phyloP scores from a whole-genome alignment of 1,139 yeast species.

The Chernovozyma sophiae-reginae region DNA sequence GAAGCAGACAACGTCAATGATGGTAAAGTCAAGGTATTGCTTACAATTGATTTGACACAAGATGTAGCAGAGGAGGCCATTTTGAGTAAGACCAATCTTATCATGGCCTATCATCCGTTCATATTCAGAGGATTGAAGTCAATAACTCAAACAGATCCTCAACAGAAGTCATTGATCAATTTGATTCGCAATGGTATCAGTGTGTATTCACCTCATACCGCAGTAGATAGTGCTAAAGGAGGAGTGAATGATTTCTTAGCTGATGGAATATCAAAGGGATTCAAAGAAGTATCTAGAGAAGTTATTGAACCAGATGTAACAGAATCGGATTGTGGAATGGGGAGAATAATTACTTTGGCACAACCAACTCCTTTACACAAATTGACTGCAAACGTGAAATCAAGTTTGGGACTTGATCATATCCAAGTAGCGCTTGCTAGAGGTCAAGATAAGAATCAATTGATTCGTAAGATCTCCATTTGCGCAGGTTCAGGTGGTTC shows the following conservation, averaged over 20 bases:
- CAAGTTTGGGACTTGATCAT: slow-evolving; percentile 44
- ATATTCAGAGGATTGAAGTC: slow-evolving; percentile 84
- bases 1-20: slow-evolving; percentile 12
- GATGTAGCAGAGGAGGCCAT: slow-evolving; percentile 87
- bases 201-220: slow-evolving; percentile 94
- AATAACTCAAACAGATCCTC: slow-evolving; percentile 67
- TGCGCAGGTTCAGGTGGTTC: slow-evolving; percentile 96
- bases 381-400: slow-evolving; percentile 54
- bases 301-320: slow-evolving; percentile 27
- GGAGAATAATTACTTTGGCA: slow-evolving; percentile 58
- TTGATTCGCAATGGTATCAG: slow-evolving; percentile 73
- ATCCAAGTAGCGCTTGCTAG: slow-evolving; percentile 62
- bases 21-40: slow-evolving; percentile 47
- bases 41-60: slow-evolving; percentile 82
- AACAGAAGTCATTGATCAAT: slow-evolving; percentile 70
- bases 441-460: slow-evolving; percentile 21
- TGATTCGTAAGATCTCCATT: slow-evolving; percentile 60
- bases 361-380: slow-evolving; percentile 39
- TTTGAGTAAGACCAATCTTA: slow-evolving; percentile 40
- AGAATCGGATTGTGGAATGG: slow-evolving; percentile 69
- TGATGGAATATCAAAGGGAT: slow-evolving; percentile 46
- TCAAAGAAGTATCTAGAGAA: slow-evolving; percentile 17
- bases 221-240: slow-evolving; percentile 85
- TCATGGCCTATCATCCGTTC: slow-evolving; percentile 93
- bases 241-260: slow-evolving; percentile 95